Conservation (phyloP, 176 grass and related monocot species). For the Bromus sterilis region DNA sequence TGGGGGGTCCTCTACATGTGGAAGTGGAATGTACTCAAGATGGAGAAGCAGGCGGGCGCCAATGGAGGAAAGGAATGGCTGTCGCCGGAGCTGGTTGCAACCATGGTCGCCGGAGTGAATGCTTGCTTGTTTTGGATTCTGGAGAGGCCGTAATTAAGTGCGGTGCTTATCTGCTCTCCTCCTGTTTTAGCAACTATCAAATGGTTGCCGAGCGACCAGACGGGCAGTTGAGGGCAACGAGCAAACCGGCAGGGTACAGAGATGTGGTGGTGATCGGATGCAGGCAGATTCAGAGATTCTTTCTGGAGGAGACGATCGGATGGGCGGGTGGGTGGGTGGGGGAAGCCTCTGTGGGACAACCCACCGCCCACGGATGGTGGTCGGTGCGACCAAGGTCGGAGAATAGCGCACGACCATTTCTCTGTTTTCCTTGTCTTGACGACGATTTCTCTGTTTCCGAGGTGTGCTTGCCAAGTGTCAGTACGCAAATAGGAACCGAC, state of each 20-base stretch:
- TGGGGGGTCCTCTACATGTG: not conserved
- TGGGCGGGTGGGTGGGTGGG: too few species aligned
- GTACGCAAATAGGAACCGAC: not conserved
- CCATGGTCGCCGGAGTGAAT: too few species aligned
- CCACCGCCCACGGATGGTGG: slow-evolving; percentile 12
- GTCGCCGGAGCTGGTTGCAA: too few species aligned
- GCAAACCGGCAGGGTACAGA: too few species aligned
- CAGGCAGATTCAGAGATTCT: not conserved
- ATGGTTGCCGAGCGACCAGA: not conserved
- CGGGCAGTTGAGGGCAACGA: too few species aligned
- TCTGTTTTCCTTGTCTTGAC: too few species aligned
- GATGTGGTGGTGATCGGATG: not conserved
- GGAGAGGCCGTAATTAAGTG: not conserved
- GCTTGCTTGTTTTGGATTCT: slow-evolving; percentile 18
- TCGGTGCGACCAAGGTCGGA: not conserved
- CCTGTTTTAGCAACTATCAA: not conserved
- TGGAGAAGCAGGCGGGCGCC: not conserved
- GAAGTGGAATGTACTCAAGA: slow-evolving; percentile 9
- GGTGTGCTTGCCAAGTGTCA: not conserved
- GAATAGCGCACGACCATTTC: not conserved
- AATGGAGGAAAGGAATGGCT: not conserved
- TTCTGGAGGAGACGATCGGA: not conserved
- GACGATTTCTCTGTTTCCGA: not conserved
- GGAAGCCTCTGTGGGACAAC: not conserved
- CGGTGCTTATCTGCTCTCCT: not conserved